Base-by-base conservation (phyloP, 2,329 filamentous ascomycete genomes). In the Fusarium euwallaceae region DNA sequence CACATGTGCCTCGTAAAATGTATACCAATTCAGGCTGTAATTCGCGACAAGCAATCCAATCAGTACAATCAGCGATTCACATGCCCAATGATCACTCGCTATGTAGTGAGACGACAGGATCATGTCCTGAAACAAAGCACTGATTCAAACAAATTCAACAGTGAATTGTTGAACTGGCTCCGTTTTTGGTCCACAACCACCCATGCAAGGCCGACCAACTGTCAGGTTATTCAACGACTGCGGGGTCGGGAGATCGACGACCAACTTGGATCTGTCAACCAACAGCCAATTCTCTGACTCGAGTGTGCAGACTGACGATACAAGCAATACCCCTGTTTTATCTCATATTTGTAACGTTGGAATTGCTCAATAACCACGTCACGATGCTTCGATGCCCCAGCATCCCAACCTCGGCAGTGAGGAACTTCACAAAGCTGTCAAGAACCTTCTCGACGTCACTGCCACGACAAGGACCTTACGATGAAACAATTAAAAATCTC, bases 401-500 rank as follows among this genome's bases (percentile, higher is more conserved):
- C 4, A 1, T 14, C 20, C 14, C 9, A 1, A 9, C 58, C 14
- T 41, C 36, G 16, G 36, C 2, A 7, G 0, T 34, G 22, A n/a
- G 11, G 22, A 17, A 16, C 6, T 6, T 39, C 20, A 32, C 11
- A 4, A 37, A 10, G 22, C 12, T 14, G 9, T 37, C 41, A 5
- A 64, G 24, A 5, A 9, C 5, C 4, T 56, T 69, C 36, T 69
- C 24, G 0, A 34, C 39, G 6, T 43, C 68, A 1, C 24, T 16
- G 22, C 4, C 6, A 9, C 55, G 29, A 2, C 32, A 4, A 24
- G 41, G 61, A 20, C 51, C 48, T 11, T 80, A 82, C 41, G 79
- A 80, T 14, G 60, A 66, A 43, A 83, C 82, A 5, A 81, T 83
- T 20, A 37, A 61, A 2, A 83, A 81, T 24, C 67, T 84, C 8